Evolutionary conservation across 2,329 filamentous ascomycete genomes (phyloP), one percentile per base, ranked within the genome.

Genomic region (Blumeria graminis): DNA sequence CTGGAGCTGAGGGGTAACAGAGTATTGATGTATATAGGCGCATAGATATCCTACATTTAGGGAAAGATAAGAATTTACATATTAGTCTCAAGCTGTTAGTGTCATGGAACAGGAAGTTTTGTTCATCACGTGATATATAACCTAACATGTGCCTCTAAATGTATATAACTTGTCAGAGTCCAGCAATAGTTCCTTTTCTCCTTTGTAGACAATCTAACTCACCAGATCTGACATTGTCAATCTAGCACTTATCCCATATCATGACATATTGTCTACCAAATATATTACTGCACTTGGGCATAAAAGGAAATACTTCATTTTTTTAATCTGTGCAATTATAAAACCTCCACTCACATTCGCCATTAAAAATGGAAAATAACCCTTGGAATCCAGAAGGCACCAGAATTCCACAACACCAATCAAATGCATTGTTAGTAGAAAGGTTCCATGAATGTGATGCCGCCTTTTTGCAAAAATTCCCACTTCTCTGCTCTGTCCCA

Each of bases 121-220:
- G 4, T 28, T 28, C 22, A 28, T 28, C 22, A 28, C 4, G 22
- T 28, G 4, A 28, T 28, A 28, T 28, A 28, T 28, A 28, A 28
- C 22, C 4, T 28, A 28, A 28, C 22, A 28, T 4, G 22, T 46
- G 9, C 41, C 41, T 46, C 41, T 14, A 3, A 14, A 46, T 46
- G 41, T 46, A 46, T n/a, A 46, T 46, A 18, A 46, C 41, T 9
- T 46, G 41, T 46, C 41, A 18, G 41, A 18, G 41, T 18, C 41
- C 7, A 46, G 22, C 22, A 28, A 28, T 28, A 28, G 22, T n/a
- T 39, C 38, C 28, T 52, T 52, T 32, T 52, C 48, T 52, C n/a
- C 28, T 34, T 35, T 39, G 48, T 34, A 52, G 48, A 52, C 48
- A 52, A 52, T 52, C 48, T 52, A 52, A 34, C n/a, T 32, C 48